Base-by-base conservation (phyloP, 495 filamentous ascomycete genomes). In the Annulohypoxylon maeteangense region DNA sequence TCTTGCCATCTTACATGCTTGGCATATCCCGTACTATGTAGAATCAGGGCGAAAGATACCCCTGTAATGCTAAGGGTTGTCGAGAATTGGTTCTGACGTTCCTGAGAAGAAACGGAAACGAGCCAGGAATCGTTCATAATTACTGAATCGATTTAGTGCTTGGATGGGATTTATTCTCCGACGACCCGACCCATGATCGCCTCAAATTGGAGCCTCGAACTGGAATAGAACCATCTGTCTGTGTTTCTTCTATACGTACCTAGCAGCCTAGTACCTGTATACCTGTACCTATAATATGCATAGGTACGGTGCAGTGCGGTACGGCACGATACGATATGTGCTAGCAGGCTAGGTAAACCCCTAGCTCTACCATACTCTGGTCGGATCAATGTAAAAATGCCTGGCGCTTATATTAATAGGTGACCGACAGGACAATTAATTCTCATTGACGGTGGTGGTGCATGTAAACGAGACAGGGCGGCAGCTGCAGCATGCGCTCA, bases 401-500 rank as follows among this genome's bases (percentile, higher is more conserved):
- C 23, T n/a, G 47, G 23, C 47, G 29, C 22, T 51, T 60, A 57
- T 68, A 67, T 67, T 68, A 62, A 53, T 36, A 70, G 59, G 48
- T 61, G 65, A 57, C 59, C 23, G 34, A 27, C 70, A 65, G 51
- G 61, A 48, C 65, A 65, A 65, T 68, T 57, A 68, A 61, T 68
- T 67, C 40, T 61, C 48, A 57, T 64, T 59, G 65, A 56, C 57
- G 54, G n/a, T n/a, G n/a, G n/a, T 18, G 29, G 65, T 72, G 61
- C 70, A 68, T 50, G 65, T 72, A 68, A 38, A 55, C 65, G 70
- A 72, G 65, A 72, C 70, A 65, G 54, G 54, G 70, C 57, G 50
- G 58, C 38, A 72, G 64, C 63, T 67, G 69, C 65, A 72, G 64
- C 59, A 68, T 72, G 70, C 64, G 62, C 65, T 68, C 70, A 59